Base-by-base conservation (phyloP, 2,329 filamentous ascomycete species). In the Botrytis aclada region DNA sequence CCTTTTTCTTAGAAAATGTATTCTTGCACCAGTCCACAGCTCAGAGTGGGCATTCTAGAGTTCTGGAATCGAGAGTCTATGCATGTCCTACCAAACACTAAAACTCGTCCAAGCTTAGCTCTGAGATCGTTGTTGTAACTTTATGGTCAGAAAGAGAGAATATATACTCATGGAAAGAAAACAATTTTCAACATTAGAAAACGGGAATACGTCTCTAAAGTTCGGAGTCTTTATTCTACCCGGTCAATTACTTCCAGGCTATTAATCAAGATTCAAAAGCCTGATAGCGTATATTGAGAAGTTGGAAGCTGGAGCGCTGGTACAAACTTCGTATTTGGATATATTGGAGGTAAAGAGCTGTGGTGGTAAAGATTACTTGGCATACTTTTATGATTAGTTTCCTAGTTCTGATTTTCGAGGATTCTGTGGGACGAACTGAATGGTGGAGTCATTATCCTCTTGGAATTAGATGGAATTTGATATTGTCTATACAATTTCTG, bases 401-500 rank as follows among this genome's bases (percentile, higher is more conserved):
- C 1, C 29, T 2, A 2, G 0, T 47, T 54, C 25, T n/a, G n/a
- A n/a, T 7, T 51, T 25, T 51, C 1, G 5, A 22, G 14, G 7
- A 51, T 51, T 2, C 45, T 51, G 6, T 4, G 1, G 43, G 20
- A 22, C 10, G 45, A 25, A 51, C 25, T 6, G 22, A 29, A 25
- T 10, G 20, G 4, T 22, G 20, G 3, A 10, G 8, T 25, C 0
- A 47, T 25, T 25, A 25, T 47, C 4, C 20, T 22, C 22, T 10
- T 25, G 9, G 7, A 47, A 47, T 25, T 22, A 4, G 45, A 47
- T 25, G 9, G 7, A 47, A 47, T 25, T 22, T 12, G 45, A 47
- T 47, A 4, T 10, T 0, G 4, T 22, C 0, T 25, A 0, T 25
- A 25, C 8, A 47, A 10, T 47, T 47, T 9, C 45, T 18, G 0